phyloP scores from a whole-genome alignment of 148 eudicot species.

The Suaeda aralocaspica region DNA sequence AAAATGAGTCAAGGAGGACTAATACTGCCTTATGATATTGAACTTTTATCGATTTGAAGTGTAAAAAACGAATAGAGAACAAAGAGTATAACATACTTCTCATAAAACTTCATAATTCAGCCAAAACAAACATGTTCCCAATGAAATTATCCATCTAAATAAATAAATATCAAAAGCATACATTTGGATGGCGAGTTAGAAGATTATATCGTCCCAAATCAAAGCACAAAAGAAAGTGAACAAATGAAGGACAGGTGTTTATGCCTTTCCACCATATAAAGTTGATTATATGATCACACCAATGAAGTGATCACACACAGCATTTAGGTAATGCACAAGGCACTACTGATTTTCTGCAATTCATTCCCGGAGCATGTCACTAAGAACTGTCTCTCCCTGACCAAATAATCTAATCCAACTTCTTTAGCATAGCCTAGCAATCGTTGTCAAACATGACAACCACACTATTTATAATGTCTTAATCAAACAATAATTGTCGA shows the following conservation, averaged over 20 bases:
- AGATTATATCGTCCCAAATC: neutral
- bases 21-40: neutral
- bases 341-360: slow-evolving; percentile 10
- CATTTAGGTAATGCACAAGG: slow-evolving; percentile 5
- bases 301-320: neutral
- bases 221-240: neutral
- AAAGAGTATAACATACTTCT: neutral
- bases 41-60: neutral
- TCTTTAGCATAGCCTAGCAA: slow-evolving; percentile 2
- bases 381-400: neutral
- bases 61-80: neutral
- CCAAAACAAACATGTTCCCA: neutral
- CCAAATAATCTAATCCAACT: slow-evolving; percentile 6
- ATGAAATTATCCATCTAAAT: neutral
- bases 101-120: neutral
- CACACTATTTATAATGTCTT: slow-evolving; percentile 10
- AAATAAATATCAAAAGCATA: neutral
- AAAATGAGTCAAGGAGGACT: neutral
- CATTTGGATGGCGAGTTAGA: neutral
- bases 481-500: neutral
- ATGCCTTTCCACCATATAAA: slow-evolving; percentile 2
- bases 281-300: slow-evolving; percentile 1
- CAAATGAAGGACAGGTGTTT: neutral
- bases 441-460: slow-evolving; percentile 8
- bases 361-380: neutral